A percentile compares a stretch with the other conserved stretches of the same genome.
Conservation (phyloP, 768 basidiomycete species). For the Boletus huronensis region DNA sequence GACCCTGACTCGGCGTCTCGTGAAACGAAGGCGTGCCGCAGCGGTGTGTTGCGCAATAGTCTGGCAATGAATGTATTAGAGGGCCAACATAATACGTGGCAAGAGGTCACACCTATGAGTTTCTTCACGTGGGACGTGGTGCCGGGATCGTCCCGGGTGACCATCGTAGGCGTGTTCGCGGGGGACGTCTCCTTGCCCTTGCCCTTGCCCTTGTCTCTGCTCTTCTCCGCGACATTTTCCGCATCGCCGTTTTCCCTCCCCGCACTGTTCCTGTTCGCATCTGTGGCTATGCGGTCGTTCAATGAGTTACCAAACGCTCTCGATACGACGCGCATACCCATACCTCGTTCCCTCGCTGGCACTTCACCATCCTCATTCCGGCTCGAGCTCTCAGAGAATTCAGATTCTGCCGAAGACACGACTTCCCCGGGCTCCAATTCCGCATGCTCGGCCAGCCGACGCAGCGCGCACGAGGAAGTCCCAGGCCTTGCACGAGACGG, state of each 20-base stretch:
- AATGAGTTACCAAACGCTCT: not conserved
- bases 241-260: not conserved
- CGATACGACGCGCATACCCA: conserved; percentile 6
- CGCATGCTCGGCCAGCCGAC: not conserved
- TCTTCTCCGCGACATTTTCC: not conserved
- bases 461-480: not conserved
- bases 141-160: not conserved
- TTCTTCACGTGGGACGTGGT: conserved; percentile 13
- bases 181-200: conserved; percentile 8
- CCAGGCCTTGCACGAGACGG: conserved; percentile 1
- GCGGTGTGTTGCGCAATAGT: conserved; percentile 16
- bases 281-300: not conserved
- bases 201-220: conserved; percentile 8
- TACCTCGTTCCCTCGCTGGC: conserved; percentile 13
- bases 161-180: not conserved
- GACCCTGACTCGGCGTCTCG: conserved; percentile 18
- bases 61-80: conserved; percentile 6
- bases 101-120: conserved; percentile 10
- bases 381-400: conserved; percentile 24
- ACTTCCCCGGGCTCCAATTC: conserved; percentile 30
- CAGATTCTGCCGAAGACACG: conserved; percentile 20
- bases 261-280: not conserved
- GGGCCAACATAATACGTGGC: not conserved
- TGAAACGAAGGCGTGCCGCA: conserved; percentile 34
- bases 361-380: conserved; percentile 15